Base-by-base conservation (phyloP, 495 filamentous ascomycete genomes). In the Hyaloscypha finlandica region DNA sequence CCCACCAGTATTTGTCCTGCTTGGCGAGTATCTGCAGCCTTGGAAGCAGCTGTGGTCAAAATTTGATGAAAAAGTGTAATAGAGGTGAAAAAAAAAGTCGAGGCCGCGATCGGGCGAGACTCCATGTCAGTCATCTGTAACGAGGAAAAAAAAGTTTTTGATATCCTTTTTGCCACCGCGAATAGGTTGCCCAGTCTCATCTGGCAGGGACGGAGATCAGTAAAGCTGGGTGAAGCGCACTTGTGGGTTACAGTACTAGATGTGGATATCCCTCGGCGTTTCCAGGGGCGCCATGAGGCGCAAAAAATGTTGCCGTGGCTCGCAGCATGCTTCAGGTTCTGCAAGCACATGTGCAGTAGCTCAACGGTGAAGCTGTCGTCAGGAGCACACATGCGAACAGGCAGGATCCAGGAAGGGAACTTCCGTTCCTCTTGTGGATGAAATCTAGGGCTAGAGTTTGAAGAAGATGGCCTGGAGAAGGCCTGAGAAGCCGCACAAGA, bases 291-390 rank as follows among this genome's bases (percentile, higher is more conserved):
- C 42, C 42, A 48, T 19, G 42, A 48, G 42, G 42, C 16, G 42
- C 42, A 48, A 48, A 19, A 19, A 48, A 16, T 48, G 42, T 48
- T 48, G 42, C 35, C 12, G 35, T 37, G 6, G 35, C 35, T 37
- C 33, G 33, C 42, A 19, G 42, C 8, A 8, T 45, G 42, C 42
- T 19, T 12, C 8, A 45, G 3, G n/a, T 45, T 45, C 42, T 48
- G 42, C 8, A 56, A 32, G 53, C 16, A 32, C 42, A 29, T n/a
- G 20, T 56, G 53, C 53, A 56, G 53, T 56, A 56, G 53, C 22
- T 19, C 42, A 56, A 56, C 53, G 22, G 53, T n/a, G 42, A 48
- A 48, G 16, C 11, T 48, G 16, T 19, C 4, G 4, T 1, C 35
- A 37, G 35, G 8, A 6, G 35, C 35, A 37, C 6, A 37, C 35